Percentiles rank a stretch among this genome's conserved stretches.
phyloP scores from a whole-genome alignment of 345 rosid species.

The Aquilaria yunnanensis region DNA sequence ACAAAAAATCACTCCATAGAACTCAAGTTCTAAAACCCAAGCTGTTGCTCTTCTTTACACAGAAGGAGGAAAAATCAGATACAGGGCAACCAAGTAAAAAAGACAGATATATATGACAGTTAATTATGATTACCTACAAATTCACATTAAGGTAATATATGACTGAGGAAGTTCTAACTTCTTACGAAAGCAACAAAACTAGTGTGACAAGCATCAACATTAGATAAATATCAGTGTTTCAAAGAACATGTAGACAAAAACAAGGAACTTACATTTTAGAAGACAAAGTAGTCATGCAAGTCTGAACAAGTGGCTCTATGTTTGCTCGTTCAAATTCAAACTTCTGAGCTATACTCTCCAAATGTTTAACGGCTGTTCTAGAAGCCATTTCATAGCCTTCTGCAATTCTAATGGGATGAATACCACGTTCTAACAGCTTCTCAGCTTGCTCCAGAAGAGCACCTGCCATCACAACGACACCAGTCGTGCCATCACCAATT shows the following conservation, averaged over 20 bases:
- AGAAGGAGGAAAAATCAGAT: no score
- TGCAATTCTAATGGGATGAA: slow-evolving; percentile 86
- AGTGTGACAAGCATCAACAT: no score
- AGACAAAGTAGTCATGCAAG: slow-evolving; percentile 91
- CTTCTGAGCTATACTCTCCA: slow-evolving; percentile 66
- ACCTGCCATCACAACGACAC: slow-evolving; percentile 95
- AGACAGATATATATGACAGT: no score
- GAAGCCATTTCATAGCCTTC: slow-evolving; percentile 91
- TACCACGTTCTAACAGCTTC: slow-evolving; percentile 72
- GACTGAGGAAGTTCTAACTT: no score
- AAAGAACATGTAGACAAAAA: neutral
- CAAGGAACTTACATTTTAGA: slow-evolving; percentile 62
- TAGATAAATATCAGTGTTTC: neutral
- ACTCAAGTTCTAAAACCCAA: no score
- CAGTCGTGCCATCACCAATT: slow-evolving; percentile 95
- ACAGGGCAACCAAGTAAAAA: no score
- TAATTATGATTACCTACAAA: no score
- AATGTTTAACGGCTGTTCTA: slow-evolving; percentile 66
- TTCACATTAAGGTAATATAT: no score
- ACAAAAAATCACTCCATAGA: no score
- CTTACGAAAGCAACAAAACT: no score
- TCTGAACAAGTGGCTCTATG: slow-evolving; percentile 64
- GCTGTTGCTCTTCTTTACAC: no score
- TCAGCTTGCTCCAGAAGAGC: slow-evolving; percentile 89
- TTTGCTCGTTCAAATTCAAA: slow-evolving; percentile 52